Conservation (phyloP, 345 rosid genomes). For the Streptanthus diversifolius region DNA sequence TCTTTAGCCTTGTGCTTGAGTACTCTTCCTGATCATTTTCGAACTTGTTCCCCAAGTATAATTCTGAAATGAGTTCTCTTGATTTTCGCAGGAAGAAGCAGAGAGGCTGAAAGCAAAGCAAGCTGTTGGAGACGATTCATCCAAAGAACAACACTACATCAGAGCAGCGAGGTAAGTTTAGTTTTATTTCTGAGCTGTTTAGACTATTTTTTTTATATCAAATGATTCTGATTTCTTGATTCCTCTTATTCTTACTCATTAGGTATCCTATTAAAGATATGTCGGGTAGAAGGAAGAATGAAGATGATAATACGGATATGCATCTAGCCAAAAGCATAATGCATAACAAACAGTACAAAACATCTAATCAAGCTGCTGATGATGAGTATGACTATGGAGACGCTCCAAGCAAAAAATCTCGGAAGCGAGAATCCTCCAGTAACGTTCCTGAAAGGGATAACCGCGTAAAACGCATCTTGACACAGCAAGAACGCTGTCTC, state of each 20-base stretch:
- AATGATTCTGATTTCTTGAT: not conserved
- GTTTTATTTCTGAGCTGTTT: not conserved
- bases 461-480: slow-evolving; percentile 54
- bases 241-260: not conserved
- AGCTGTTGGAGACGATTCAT: slow-evolving; percentile 39
- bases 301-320: slow-evolving; percentile 70
- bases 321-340: slow-evolving; percentile 69
- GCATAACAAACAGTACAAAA: slow-evolving; percentile 63
- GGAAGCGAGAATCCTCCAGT: slow-evolving; percentile 38
- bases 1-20: not conserved
- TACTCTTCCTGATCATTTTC: not conserved
- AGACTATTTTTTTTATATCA: not conserved
- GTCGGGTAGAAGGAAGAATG: slow-evolving; percentile 44
- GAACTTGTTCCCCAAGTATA: not conserved
- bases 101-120: slow-evolving; percentile 57
- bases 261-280: slow-evolving; percentile 41
- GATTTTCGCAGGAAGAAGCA: slow-evolving; percentile 55
- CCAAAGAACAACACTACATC: slow-evolving; percentile 24
- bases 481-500: slow-evolving; percentile 92
- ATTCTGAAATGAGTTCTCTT: not conserved
- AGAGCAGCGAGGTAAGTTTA: slow-evolving; percentile 48
- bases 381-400: slow-evolving; percentile 91
- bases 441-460: slow-evolving; percentile 38
- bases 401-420: slow-evolving; percentile 56
- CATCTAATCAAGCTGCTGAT: slow-evolving; percentile 67